phyloP scores from a whole-genome alignment of 2,329 filamentous ascomycete species.

The Atkinsonella texensis region DNA sequence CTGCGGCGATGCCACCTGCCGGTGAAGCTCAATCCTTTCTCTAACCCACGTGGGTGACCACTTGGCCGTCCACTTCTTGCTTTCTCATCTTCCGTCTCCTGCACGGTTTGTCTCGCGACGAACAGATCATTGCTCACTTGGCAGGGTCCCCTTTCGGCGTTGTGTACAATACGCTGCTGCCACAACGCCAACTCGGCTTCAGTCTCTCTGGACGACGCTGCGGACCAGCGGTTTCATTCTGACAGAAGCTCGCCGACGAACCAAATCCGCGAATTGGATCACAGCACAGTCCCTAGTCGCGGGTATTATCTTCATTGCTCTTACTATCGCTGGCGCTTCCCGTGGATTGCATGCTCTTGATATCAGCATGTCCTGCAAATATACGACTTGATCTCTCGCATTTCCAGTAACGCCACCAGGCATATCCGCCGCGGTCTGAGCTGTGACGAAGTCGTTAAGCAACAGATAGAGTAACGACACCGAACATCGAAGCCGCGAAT shows the following conservation, averaged over 20 bases:
- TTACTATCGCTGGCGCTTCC: background rate
- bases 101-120: background rate
- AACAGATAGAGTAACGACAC: background rate
- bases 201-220: background rate
- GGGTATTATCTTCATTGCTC: too few relatives aligned
- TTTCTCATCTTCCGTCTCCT: background rate
- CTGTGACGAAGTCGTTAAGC: background rate
- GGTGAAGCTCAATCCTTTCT: background rate
- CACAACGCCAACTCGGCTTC: background rate
- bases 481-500: background rate
- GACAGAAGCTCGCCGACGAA: background rate
- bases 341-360: background rate
- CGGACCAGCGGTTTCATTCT: background rate
- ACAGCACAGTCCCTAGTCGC: too few relatives aligned
- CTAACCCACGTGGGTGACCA: constrained; percentile 1
- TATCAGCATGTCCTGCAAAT: background rate
- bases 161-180: background rate
- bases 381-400: constrained; percentile 1
- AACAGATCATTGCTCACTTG: background rate
- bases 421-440: background rate
- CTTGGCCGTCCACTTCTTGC: background rate
- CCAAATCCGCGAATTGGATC: too few relatives aligned
- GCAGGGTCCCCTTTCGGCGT: background rate
- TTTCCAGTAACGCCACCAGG: background rate
- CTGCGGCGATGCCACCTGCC: background rate